Base-by-base conservation (phyloP, 257 asterid genomes). In the Gynochthodes officinalis region DNA sequence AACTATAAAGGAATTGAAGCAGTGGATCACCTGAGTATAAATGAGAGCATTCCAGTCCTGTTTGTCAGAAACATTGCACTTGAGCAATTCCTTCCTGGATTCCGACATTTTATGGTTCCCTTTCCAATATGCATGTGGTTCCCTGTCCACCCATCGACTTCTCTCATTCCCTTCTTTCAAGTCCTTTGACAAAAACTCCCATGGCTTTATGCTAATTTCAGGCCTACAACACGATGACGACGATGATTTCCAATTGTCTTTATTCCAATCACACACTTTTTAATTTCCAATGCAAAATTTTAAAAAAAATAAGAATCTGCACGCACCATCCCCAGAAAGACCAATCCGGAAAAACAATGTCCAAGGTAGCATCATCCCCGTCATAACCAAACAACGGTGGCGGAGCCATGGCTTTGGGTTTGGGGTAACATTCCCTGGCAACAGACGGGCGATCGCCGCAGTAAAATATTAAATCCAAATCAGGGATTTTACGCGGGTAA, bases 71-170 rank as follows among this genome's bases (percentile, higher is more conserved):
- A 81, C 90, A 75, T 94, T 88, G 76, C 99, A 94, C 53, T 77
- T 91, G 66, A 89, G 85, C 72, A 94, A 80, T 70, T 91, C 97
- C 85, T 23, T 76, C 82, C 99, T 87, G 12, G 86, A 82, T 27
- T 43, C 46, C 35, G 90, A 83, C 28, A 85, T 90, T 0, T 1
- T 1, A 0, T 88, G 89, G 75, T 87, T 91, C 48, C 97, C 99
- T 57, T 90, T 94, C 99, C 99, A 94, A 60, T 80, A 91, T 67
- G 99, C 97, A 76, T 86, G 74, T 3, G 93, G 89, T 74, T 89
- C 98, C 78, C 97, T 82, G 11, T 86, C 93, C 0, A 73, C 74
- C 99, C 99, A 94, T 64, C 42, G 78, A 4, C 53, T 81, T 84
- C 83, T 80, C 71, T 43, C 60, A 62, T 83, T 94, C 71, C 96